Base-by-base conservation (phyloP, 371 early-diverging fungal species). In the Actinomortierella ambigua region DNA sequence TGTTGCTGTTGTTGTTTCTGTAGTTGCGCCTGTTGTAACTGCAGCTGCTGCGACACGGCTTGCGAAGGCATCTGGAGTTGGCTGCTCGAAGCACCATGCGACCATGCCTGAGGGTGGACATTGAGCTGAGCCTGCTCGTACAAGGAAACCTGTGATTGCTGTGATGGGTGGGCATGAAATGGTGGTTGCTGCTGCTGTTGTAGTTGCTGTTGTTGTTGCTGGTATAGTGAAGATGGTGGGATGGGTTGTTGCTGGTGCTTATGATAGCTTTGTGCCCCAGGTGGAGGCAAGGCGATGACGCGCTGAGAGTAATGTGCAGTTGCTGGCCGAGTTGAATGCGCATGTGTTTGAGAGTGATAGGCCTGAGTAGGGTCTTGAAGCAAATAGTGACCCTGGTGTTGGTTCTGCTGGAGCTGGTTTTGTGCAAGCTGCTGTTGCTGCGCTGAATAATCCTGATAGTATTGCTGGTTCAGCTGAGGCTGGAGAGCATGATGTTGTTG, bases 21-120 rank as follows among this genome's bases (percentile, higher is more conserved):
- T 51, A 28, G 68, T 53, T 55, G 77, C 52, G 51, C 68, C 57
- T 43, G 79, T 61, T 57, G 79, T 57, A 41, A 63, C 64, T 63
- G 80, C 58, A 50, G 77, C 68, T 59, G 81, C 70, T 50, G 80
- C 67, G 9, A 63, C 61, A 44, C 69, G 40, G 42, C 68, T 44
- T 65, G 70, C 44, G 57, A 61, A 40, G 53, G 54, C 61, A 52
- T 69, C 54, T 68, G 70, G 39, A 63, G 61, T 28, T 62, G 65
- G 11, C 42, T 23, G 63, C 51, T 20, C 62, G 24, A 17, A 64
- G 55, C 1, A 53, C 40, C 2, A 50, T 39, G 40, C 22, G 51
- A 20, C 59, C 68, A 24, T 20, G 57, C 43, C 18, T 59, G 64
- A 28, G 23, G 53, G 48, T 52, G 62, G 13, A 50, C 58, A 49